These are phyloP conservation scores for Vitis hybrid DNA, from an alignment of 177 flowering plant species.

Conservation along the genomic window DNA sequence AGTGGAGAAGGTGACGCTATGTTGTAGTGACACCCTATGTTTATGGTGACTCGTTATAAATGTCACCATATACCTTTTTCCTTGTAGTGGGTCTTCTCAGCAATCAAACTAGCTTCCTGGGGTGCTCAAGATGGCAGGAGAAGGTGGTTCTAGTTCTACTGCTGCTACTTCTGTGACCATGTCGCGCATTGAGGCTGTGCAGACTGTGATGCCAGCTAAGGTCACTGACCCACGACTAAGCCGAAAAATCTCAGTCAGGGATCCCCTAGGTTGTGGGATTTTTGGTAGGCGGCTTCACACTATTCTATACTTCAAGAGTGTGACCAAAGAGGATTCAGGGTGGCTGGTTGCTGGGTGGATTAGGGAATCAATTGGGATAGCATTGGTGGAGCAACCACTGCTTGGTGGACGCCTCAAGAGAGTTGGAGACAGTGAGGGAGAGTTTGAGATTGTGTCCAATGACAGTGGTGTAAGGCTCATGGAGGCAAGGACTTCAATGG, in stretches of 20 bases:
- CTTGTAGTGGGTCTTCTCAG: no score
- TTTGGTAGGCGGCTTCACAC: constrained; percentile 26
- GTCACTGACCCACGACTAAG: constrained; percentile 31
- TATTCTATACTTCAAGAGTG: constrained; percentile 37
- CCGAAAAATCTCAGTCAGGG: constrained; percentile 10
- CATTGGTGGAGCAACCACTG: constrained; percentile 36
- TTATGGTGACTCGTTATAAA: no score
- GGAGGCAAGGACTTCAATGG: constrained; percentile 26
- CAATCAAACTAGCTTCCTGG: no score
- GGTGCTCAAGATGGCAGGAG: no score
- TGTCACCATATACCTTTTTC: no score
- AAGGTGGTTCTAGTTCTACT: no score
- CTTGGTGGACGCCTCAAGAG: constrained; percentile 39
- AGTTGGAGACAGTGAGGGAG: constrained; percentile 18
- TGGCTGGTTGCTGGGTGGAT: constrained; percentile 38
- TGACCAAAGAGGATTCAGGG: constrained; percentile 28
- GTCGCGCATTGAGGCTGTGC: constrained; percentile 20
- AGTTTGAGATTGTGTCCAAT: constrained; percentile 37
- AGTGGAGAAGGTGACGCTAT: no score
- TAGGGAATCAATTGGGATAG: constrained; percentile 44
- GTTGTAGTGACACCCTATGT: no score
- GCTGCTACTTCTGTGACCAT: no score
- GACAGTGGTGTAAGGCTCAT: constrained; percentile 48
- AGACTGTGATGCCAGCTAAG: constrained; percentile 29
- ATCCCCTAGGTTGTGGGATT: constrained; percentile 5